Evolutionary conservation across 805 yeast genomes (phyloP).

Genomic region (Alloascoidea hylecoeti): DNA sequence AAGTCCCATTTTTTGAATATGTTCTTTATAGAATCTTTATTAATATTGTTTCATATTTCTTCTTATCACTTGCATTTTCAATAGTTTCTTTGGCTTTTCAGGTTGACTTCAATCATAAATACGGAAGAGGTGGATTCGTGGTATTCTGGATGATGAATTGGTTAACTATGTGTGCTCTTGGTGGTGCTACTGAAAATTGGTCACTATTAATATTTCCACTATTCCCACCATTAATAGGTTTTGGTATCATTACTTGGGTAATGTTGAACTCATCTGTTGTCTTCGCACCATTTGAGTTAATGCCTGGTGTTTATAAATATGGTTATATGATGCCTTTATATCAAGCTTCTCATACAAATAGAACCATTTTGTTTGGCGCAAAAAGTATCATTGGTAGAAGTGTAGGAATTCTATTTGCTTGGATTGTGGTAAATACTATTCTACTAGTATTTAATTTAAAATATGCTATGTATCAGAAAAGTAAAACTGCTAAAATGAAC

Average conservation of each 20-base stretch:
- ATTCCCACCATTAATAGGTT: conserved; percentile 52
- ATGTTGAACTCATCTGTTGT: conserved; percentile 56
- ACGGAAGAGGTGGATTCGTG: conserved; percentile 58
- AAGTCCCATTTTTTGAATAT: too few relatives aligned
- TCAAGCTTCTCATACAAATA: conserved; percentile 45
- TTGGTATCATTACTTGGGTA: conserved; percentile 64
- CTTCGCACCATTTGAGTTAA: conserved; percentile 47
- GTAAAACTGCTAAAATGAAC: too few relatives aligned
- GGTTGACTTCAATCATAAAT: conserved; percentile 38
- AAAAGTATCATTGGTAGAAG: conserved; percentile 46
- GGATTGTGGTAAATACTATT: conserved; percentile 47
- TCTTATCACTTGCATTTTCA: conserved; percentile 43
- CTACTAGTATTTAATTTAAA: too few relatives aligned
- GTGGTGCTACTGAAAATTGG: conserved; percentile 58
- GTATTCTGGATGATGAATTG: conserved; percentile 60
- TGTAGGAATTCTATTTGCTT: conserved; percentile 41
- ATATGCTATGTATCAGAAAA: too few relatives aligned
- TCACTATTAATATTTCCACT: conserved; percentile 34
- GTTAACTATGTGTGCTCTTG: conserved; percentile 63
- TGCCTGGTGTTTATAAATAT: conserved; percentile 41
- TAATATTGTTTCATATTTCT: conserved; percentile 13
- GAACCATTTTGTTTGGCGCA: conserved; percentile 43
- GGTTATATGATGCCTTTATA: conserved; percentile 62
- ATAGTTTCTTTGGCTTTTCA: conserved; percentile 57
- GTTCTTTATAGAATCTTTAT: too few relatives aligned